These are phyloP conservation scores for Hyparrhenia diplandra DNA, from an alignment of 176 grass and related monocot genomes.

Conservation along the genomic window DNA sequence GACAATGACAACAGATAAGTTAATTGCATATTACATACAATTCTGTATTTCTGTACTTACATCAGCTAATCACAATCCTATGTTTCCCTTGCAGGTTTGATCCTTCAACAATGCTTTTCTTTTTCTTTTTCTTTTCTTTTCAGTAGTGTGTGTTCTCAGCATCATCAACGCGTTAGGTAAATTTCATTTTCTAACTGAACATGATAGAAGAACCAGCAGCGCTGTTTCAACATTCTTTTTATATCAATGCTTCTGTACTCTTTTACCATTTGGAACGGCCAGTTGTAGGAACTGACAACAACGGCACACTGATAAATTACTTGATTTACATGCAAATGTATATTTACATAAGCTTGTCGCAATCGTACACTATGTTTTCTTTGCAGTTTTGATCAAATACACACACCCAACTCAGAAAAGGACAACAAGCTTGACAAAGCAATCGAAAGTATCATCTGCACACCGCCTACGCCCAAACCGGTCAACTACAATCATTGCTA, in stretches of 20 bases:
- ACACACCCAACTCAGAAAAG: neutral
- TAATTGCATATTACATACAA: neutral
- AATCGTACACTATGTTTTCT: constrained; percentile 2
- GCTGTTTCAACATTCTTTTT: neutral
- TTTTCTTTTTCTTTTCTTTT: neutral
- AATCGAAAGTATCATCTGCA: constrained; percentile 66
- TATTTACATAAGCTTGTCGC: neutral
- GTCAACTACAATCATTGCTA: constrained; percentile 61
- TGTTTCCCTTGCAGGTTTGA: constrained; percentile 20
- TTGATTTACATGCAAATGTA: neutral
- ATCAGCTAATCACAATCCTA: neutral
- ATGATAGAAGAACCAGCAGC: neutral
- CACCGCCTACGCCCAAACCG: constrained; percentile 60
- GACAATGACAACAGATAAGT: neutral
- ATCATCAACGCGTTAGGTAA: neutral
- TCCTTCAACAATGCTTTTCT: neutral
- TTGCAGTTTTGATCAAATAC: neutral
- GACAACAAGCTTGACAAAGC: neutral
- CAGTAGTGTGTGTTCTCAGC: neutral
- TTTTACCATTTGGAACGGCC: neutral
- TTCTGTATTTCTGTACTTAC: neutral
- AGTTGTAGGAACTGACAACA: neutral
- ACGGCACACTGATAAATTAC: neutral
- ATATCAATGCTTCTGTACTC: neutral
- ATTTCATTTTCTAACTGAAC: neutral